These are phyloP conservation scores for Euphorbia celastroides DNA, from an alignment of 441 rosid genomes.

Conservation along the genomic window DNA sequence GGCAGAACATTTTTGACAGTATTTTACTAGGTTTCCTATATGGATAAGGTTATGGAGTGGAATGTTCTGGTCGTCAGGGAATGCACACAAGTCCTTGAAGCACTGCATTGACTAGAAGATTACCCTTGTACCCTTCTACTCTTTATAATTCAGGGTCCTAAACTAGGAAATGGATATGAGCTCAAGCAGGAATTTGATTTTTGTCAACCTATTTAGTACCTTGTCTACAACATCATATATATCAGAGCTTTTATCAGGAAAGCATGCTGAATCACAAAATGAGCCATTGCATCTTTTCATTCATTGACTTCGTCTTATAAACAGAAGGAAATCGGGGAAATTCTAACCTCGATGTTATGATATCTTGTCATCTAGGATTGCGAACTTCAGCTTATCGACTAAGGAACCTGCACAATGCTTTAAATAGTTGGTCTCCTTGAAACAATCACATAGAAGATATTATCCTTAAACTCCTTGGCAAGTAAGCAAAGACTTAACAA, in stretches of 20 bases:
- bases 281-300: constrained; percentile 31
- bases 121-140: constrained; percentile 47
- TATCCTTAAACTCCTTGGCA: constrained; percentile 39
- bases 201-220: constrained; percentile 21
- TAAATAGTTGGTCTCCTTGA: constrained; percentile 37
- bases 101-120: constrained; percentile 37
- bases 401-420: constrained; percentile 30
- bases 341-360: constrained; percentile 62
- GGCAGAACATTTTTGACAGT: constrained; percentile 54
- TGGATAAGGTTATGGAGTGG: constrained; percentile 45
- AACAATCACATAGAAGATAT: constrained; percentile 55
- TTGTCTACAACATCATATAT: constrained; percentile 30
- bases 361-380: constrained; percentile 37
- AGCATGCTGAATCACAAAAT: constrained; percentile 34
- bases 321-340: constrained; percentile 35
- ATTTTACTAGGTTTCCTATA: constrained; percentile 54
- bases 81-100: constrained; percentile 55
- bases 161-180: neutral
- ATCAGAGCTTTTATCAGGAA: constrained; percentile 3
- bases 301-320: constrained; percentile 33
- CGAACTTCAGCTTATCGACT: constrained; percentile 28
- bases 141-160: constrained; percentile 33
- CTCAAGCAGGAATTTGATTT: too few species aligned
- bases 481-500: neutral
- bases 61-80: constrained; percentile 57